Evolutionary conservation across 768 basidiomycete genomes (phyloP).

Genomic region (Naematelia encephala): DNA sequence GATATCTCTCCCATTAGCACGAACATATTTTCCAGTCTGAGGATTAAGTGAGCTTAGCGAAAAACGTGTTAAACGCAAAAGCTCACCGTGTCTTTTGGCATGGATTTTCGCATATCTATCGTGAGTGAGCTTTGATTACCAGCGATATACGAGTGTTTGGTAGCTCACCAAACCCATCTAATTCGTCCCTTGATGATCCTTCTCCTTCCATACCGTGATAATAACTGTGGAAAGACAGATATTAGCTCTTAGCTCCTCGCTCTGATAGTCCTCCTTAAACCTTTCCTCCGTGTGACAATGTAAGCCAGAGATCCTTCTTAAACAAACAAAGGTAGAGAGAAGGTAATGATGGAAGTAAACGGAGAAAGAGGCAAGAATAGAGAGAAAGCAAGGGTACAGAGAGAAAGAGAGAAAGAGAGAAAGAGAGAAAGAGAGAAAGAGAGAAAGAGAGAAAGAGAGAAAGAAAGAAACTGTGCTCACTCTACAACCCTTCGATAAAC

Average conservation of each 20-base stretch:
- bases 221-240: constrained; percentile 32
- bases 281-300: constrained; percentile 30
- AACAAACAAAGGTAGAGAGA: constrained; percentile 1
- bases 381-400: constrained; percentile 16
- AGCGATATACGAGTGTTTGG: not conserved
- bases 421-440: constrained; percentile 9
- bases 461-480: no score
- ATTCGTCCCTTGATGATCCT: constrained; percentile 39
- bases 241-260: constrained; percentile 62
- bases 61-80: not conserved
- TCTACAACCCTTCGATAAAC: constrained; percentile 86
- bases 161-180: constrained; percentile 40
- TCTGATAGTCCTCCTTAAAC: constrained; percentile 82
- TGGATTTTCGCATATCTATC: constrained; percentile 55
- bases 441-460: constrained; percentile 64
- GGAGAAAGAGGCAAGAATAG: not conserved
- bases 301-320: not conserved
- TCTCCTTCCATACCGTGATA: constrained; percentile 47
- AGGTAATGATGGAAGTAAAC: no score
- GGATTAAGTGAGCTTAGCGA: constrained; percentile 4
- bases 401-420: constrained; percentile 25
- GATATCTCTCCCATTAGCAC: constrained; percentile 51
- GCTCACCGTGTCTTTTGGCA: constrained; percentile 51
- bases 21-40: constrained; percentile 45
- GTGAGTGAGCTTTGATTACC: constrained; percentile 1